Evolutionary conservation across 2,329 filamentous ascomycete genomes (phyloP), one percentile per base, ranked within the genome.

Genomic region (Gaeumannomyces tritici): DNA sequence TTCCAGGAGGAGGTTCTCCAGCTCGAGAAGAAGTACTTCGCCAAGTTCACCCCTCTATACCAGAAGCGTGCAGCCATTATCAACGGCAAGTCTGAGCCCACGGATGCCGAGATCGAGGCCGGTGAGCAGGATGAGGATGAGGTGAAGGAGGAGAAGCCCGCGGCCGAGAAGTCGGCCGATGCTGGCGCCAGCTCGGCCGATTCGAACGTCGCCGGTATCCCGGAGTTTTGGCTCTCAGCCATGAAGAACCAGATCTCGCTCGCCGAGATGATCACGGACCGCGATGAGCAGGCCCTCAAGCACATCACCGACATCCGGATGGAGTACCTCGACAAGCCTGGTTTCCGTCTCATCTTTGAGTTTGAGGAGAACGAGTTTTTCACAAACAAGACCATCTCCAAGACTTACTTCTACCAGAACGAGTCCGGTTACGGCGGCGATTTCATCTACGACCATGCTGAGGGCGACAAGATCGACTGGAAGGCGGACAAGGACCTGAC

Each of bases 211-310:
- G 82, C 86, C 71, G 95, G 95, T 76, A 97, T 99, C 66, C 95
- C 95, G 66, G 95, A 99, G 79, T 99, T 99, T 84, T 99, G 95
- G 95, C 84, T 99, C 60, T 97, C 93, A 65, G 93, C 96, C 70
- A 98, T 99, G 93, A 99, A 99, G 85, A 99, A 99, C 83, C 93
- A 97, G 76, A 86, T 95, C 71, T 96, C 93, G 33, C 87, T 99
- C 63, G 91, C 93, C 63, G 96, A 99, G 79, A 96, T 97, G 86
- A 97, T 99, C 75, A 99, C 95, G 71, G 95, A 98, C 71, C 90
- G 92, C 67, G 95, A 99, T 74, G 95, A 99, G 84, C 87, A 86
- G 69, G 95, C 93, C 61, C 88, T 99, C 63, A 96, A 96, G 80
- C 83, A 89, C 73, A 83, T 99, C 63, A 88, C 84, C 68, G 93